phyloP scores from a whole-genome alignment of 2,329 filamentous ascomycete genomes.

The Diaporthe sp. region DNA sequence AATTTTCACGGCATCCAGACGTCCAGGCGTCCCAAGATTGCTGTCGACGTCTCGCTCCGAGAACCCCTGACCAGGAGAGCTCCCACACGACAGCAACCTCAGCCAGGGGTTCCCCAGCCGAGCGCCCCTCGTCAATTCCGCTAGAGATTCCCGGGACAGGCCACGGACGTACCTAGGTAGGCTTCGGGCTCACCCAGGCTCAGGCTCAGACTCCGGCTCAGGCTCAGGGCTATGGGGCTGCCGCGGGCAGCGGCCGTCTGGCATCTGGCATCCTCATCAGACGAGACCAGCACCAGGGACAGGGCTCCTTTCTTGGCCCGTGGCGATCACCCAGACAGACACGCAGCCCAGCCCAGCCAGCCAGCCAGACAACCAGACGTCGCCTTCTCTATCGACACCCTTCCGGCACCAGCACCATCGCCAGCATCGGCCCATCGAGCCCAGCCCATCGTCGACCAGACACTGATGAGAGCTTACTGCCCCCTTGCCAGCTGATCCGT shows the following conservation, averaged over 20 bases:
- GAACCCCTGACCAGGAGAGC: constrained; percentile 23
- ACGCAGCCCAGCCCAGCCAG: constrained; percentile 6
- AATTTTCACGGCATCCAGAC: not conserved
- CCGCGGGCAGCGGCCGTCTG: constrained; percentile 25
- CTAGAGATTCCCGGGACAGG: constrained; percentile 24
- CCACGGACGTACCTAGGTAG: not conserved
- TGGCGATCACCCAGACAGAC: constrained; percentile 27
- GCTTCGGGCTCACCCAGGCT: not conserved
- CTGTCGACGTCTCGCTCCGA: constrained; percentile 25
- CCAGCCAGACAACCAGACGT: constrained; percentile 6
- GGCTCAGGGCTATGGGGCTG: constrained; percentile 11
- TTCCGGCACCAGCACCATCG: constrained; percentile 11
- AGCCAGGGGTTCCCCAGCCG: constrained; percentile 33
- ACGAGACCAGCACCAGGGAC: constrained; percentile 10
- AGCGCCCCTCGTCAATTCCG: not conserved
- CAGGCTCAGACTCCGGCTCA: not conserved
- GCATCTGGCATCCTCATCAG: constrained; percentile 21
- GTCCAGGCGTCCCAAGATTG: constrained; percentile 3
- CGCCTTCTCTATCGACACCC: constrained; percentile 19
- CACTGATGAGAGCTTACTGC: not conserved
- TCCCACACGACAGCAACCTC: constrained; percentile 4
- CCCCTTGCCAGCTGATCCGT: constrained; percentile 25
- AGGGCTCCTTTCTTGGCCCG: constrained; percentile 24
- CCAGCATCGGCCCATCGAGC: constrained; percentile 16
- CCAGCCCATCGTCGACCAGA: constrained; percentile 1